Percentiles rank a stretch among this genome's conserved stretches.
phyloP scores from a whole-genome alignment of 768 basidiomycete species.

The Russula sp. region DNA sequence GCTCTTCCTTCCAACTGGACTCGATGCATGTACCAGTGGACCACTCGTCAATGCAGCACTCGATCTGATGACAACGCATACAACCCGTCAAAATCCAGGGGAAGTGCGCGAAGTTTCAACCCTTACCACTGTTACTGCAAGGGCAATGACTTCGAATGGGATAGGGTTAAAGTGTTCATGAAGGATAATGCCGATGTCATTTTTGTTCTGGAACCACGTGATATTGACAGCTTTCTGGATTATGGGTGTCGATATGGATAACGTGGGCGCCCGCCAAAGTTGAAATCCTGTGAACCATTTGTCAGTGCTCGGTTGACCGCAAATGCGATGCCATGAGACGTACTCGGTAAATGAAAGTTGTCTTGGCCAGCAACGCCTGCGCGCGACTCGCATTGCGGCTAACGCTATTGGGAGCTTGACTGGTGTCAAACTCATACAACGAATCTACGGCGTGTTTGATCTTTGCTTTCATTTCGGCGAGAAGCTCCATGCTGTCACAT shows the following conservation, averaged over 20 bases:
- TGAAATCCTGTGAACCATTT: neutral
- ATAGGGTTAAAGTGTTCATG: slow-evolving; percentile 10
- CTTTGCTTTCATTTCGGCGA: neutral
- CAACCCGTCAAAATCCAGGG: neutral
- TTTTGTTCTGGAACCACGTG: slow-evolving; percentile 18
- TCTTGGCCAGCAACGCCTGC: neutral
- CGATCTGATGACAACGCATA: slow-evolving; percentile 3
- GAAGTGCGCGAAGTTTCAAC: neutral
- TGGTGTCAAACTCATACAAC: slow-evolving; percentile 16
- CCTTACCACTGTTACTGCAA: slow-evolving; percentile 18
- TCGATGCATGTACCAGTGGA: neutral
- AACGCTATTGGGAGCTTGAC: slow-evolving; percentile 10
- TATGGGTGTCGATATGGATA: slow-evolving; percentile 13
- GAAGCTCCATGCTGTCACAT: neutral
- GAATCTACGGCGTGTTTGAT: slow-evolving; percentile 2
- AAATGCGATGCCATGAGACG: neutral
- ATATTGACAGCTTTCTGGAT: slow-evolving; percentile 17
- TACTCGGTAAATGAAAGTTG: slow-evolving; percentile 19
- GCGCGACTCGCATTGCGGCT: neutral
- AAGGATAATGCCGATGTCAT: slow-evolving; percentile 1
- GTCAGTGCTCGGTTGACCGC: neutral
- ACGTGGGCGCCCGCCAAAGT: neutral
- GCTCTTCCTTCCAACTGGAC: neutral
- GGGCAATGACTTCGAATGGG: neutral
- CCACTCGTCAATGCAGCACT: slow-evolving; percentile 23